Percentiles rank a stretch among this genome's conserved stretches.
Conservation (phyloP, 2,329 filamentous ascomycete genomes). For the Xylariaceae sp. region DNA sequence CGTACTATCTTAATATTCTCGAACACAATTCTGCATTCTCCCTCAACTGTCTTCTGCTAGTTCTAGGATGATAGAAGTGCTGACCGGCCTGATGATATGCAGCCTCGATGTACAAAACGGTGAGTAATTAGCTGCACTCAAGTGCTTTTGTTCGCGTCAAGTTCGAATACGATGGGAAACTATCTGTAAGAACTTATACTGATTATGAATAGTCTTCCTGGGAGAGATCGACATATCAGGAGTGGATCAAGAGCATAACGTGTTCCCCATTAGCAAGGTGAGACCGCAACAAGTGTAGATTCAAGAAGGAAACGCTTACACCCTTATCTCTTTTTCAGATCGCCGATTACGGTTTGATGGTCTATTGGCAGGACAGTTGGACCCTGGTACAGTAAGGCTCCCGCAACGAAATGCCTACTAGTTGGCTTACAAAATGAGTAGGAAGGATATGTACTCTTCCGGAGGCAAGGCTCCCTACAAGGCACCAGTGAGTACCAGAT, state of each 20-base stretch:
- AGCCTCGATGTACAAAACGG: no score
- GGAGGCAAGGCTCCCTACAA: background rate
- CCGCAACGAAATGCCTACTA: background rate
- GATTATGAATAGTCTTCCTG: no score
- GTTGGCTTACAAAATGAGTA: background rate
- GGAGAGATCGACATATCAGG: background rate
- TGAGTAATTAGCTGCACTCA: no score
- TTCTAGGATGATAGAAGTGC: no score
- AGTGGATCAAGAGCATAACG: background rate
- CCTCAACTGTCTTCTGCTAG: no score
- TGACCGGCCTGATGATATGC: no score
- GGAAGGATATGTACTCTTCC: background rate
- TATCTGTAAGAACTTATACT: no score
- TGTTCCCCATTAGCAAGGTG: background rate
- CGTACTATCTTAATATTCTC: no score
- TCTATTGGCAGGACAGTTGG: background rate
- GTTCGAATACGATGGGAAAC: no score
- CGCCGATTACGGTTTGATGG: background rate
- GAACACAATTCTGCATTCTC: no score
- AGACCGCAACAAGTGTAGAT: background rate
- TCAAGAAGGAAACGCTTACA: background rate
- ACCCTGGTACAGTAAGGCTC: background rate
- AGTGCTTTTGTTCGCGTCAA: no score
- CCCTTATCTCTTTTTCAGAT: background rate
- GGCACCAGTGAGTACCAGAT: background rate